Percentiles rank a stretch among this genome's conserved stretches.
phyloP scores from a whole-genome alignment of 116 monocot species.

The Posidonia oceanica region DNA sequence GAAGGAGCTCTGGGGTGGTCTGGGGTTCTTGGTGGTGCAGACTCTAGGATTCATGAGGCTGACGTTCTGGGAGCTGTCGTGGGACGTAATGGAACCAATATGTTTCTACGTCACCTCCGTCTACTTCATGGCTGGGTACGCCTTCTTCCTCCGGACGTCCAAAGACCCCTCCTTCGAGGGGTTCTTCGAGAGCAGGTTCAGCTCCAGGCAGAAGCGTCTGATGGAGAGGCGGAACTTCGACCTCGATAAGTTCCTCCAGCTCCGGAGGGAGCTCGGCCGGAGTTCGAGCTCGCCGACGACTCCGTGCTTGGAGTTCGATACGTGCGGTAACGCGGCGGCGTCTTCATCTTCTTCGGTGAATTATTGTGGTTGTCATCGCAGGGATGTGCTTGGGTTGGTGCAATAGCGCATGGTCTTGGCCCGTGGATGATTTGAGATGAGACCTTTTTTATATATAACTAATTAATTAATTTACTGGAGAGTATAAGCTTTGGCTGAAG shows the following conservation, averaged over 20 bases:
- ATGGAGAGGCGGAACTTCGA: conserved; percentile 10
- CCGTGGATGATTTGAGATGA: too few relatives aligned
- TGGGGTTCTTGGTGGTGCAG: conserved; percentile 15
- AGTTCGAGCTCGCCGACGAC: too few relatives aligned
- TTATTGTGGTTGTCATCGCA: too few relatives aligned
- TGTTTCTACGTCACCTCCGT: conserved; percentile 20
- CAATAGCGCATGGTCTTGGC: too few relatives aligned
- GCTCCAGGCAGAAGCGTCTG: conserved; percentile 3
- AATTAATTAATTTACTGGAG: too few relatives aligned
- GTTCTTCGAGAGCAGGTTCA: conserved; percentile 13
- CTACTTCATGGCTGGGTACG: conserved; percentile 21
- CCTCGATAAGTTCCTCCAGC: conserved; percentile 1
- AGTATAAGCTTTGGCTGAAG: too few relatives aligned
- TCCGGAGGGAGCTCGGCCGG: conserved; percentile 3
- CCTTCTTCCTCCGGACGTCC: conserved; percentile 22
- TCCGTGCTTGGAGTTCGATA: too few relatives aligned
- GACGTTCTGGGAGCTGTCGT: conserved; percentile 23
- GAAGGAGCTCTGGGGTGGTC: conserved; percentile 21
- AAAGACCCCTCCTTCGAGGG: conserved; percentile 19
- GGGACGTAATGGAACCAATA: conserved; percentile 24
- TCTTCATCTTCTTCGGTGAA: too few relatives aligned
- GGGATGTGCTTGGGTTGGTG: too few relatives aligned
- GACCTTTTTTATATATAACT: too few relatives aligned
- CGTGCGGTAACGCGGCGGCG: background rate
- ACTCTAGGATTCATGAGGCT: conserved; percentile 18